Evolutionary conservation across 139 green algal genomes (phyloP).

Genomic region (Nannochloris sp.): DNA sequence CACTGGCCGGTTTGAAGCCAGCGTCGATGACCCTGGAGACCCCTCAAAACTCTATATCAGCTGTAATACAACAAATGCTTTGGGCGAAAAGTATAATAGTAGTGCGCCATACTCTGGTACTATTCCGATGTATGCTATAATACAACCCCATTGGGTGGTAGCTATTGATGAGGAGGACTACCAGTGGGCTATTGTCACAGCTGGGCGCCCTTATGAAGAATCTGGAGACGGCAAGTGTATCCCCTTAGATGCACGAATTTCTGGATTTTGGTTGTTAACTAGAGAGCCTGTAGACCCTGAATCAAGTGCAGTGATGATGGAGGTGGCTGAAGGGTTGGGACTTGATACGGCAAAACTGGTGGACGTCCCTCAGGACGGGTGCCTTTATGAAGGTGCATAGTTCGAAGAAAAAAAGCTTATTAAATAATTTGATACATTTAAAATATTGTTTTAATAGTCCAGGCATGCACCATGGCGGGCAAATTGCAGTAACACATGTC

Average conservation of each 20-base stretch:
- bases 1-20: not conserved
- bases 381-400: constrained; percentile 3
- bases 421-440: no score
- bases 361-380: not conserved
- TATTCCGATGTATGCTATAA: no score
- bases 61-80: not conserved
- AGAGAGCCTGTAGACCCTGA: constrained; percentile 2
- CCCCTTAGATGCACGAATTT: no score
- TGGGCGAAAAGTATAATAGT: not conserved
- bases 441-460: no score
- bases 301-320: not conserved
- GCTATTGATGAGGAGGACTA: constrained; percentile 5
- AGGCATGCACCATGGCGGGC: no score
- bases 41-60: not conserved
- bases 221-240: no score
- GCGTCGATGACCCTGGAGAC: not conserved
- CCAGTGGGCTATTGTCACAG: constrained; percentile 7
- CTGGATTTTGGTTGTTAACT: constrained; percentile 12
- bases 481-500: no score
- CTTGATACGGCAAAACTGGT: not conserved
- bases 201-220: not conserved
- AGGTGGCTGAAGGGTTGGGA: not conserved
- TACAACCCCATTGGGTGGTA: no score
- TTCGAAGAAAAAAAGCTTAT: no score
- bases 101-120: constrained; percentile 3